Evolutionary conservation across 2,329 filamentous ascomycete genomes (phyloP).

Genomic region (Alternaria ethzedia): DNA sequence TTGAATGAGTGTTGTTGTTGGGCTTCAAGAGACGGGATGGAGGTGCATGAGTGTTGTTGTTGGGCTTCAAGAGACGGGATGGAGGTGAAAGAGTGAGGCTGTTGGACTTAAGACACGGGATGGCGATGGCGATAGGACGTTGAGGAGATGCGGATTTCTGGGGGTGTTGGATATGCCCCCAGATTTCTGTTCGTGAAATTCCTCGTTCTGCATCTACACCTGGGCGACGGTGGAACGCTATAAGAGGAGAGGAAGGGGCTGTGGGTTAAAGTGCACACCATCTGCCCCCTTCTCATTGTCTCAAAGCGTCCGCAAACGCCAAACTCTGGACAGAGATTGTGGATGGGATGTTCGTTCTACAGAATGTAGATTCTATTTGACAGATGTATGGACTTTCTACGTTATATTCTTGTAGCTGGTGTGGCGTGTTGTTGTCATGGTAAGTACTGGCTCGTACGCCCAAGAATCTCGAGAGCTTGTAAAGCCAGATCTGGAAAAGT

Average conservation of each 20-base stretch:
- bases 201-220: not conserved
- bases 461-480: not conserved
- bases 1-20: not conserved
- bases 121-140: not conserved
- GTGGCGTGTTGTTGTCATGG: not conserved
- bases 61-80: not conserved
- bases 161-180: not conserved
- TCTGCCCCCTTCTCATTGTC: not conserved
- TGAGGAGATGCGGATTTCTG: not conserved
- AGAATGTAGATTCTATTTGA: not conserved
- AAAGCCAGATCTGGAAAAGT: not conserved
- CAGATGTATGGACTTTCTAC: not conserved
- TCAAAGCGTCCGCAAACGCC: not conserved
- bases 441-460: not conserved
- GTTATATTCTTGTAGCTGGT: not conserved
- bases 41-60: not conserved
- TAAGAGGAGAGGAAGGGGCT: not conserved
- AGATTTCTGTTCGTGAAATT: not conserved
- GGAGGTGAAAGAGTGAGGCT: not conserved
- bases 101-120: not conserved
- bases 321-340: not conserved
- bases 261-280: not conserved
- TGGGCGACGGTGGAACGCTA: not conserved
- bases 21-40: not conserved
- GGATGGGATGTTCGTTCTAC: not conserved